These are phyloP conservation scores for Nothopassalora personata DNA, from an alignment of 2,329 filamentous ascomycete species.

Conservation along the genomic window DNA sequence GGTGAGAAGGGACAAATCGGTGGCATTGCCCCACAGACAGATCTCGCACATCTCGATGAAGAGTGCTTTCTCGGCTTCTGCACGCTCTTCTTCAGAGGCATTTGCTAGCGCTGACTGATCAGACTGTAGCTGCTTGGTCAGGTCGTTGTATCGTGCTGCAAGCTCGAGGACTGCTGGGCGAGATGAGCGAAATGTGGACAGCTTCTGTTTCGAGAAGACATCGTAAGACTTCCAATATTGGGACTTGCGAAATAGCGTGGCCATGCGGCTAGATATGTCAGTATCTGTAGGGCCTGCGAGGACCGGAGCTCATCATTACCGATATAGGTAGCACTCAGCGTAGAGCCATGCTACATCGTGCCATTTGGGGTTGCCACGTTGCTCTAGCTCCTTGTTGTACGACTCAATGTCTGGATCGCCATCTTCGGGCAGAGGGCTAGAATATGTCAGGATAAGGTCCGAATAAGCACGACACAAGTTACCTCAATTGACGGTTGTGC, in stretches of 20 bases:
- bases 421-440: constrained; percentile 69
- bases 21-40: constrained; percentile 95
- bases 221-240: constrained; percentile 86
- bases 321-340: constrained; percentile 89
- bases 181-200: constrained; percentile 85
- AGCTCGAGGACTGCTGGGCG: constrained; percentile 79
- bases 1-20: constrained; percentile 84
- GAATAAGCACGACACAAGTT: constrained; percentile 30
- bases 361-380: constrained; percentile 71
- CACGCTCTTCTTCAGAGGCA: constrained; percentile 49
- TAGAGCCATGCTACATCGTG: constrained; percentile 83
- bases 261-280: constrained; percentile 60
- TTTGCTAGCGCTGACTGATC: constrained; percentile 42
- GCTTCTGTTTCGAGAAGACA: constrained; percentile 83
- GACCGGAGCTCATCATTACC: constrained; percentile 42
- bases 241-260: constrained; percentile 69
- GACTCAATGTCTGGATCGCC: constrained; percentile 66
- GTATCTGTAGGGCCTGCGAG: not conserved
- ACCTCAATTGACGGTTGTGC: constrained; percentile 77
- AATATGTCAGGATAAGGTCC: not conserved
- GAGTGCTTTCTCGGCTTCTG: constrained; percentile 67
- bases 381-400: constrained; percentile 81
- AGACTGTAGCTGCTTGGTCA: constrained; percentile 61
- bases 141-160: constrained; percentile 68
- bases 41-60: constrained; percentile 95